A percentile compares a stretch with the other conserved stretches of the same genome.
Conservation (phyloP, 306 rosid genomes). For the Malus fusca region DNA sequence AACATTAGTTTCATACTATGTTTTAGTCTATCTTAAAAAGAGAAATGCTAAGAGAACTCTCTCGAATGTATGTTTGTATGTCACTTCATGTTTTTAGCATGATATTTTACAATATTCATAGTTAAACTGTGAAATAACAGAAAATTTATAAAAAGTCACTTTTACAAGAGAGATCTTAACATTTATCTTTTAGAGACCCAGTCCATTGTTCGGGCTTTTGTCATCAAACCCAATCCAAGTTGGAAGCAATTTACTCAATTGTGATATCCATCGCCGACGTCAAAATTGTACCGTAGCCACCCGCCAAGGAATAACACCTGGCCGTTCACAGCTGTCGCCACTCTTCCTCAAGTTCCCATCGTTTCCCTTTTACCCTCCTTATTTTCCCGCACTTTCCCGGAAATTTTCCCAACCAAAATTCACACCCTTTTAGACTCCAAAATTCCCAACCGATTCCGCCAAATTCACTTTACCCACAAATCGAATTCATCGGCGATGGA, state of each 20-base stretch:
- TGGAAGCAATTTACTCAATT: background rate
- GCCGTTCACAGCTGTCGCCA: background rate
- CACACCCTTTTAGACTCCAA: background rate
- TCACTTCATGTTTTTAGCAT: no score
- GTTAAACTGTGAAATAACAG: no score
- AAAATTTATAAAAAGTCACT: no score
- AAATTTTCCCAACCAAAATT: background rate
- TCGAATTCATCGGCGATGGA: slow-evolving; percentile 31
- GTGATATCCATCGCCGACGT: background rate
- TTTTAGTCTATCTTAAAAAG: no score
- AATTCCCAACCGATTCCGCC: background rate
- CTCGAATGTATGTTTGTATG: no score
- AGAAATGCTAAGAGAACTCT: no score
- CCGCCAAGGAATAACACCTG: background rate
- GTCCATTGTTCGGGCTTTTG: background rate
- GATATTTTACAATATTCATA: no score
- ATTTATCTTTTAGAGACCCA: no score
- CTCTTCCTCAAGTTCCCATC: background rate
- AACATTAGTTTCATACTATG: no score
- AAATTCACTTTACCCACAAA: background rate
- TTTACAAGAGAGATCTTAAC: no score
- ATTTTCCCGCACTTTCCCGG: slow-evolving; percentile 15
- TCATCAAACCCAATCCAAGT: background rate
- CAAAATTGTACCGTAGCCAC: background rate
- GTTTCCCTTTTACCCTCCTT: background rate